A percentile compares a stretch with the other conserved stretches of the same genome.
Conservation (phyloP, 345 rosid species). For the Gossypioides kirkii region DNA sequence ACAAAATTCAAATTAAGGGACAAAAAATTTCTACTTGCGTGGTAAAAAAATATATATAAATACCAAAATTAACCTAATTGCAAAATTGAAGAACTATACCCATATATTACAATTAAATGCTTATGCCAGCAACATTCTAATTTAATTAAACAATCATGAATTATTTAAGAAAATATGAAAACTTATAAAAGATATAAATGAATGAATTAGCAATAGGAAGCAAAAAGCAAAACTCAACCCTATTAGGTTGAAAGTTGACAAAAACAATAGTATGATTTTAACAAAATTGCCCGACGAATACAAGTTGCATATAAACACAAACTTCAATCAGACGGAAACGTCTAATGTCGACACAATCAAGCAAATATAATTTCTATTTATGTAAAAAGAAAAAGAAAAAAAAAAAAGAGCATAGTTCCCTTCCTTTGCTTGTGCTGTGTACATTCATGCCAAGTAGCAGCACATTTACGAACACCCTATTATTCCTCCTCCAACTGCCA, state of each 20-base stretch:
- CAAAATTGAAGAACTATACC: too few relatives aligned
- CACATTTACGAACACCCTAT: not conserved
- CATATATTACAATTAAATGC: too few relatives aligned
- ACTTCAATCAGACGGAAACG: not conserved
- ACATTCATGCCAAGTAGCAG: conserved; percentile 4
- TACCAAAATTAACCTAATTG: too few relatives aligned
- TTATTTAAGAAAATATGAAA: too few relatives aligned
- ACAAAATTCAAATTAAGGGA: too few relatives aligned
- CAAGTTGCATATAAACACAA: not conserved
- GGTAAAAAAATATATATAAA: too few relatives aligned
- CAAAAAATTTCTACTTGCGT: too few relatives aligned
- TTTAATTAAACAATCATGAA: too few relatives aligned
- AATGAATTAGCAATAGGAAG: not conserved
- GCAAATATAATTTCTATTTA: not conserved
- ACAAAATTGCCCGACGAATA: not conserved
- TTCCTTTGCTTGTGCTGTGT: not conserved
- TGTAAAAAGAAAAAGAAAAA: not conserved
- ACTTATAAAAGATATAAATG: not conserved
- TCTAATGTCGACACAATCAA: not conserved
- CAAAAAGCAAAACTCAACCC: not conserved
- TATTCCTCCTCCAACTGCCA: not conserved
- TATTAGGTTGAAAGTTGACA: not conserved
- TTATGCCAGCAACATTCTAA: too few relatives aligned
- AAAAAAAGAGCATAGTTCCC: not conserved
- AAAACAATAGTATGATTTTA: not conserved